Evolutionary conservation across 331 rosid species (phyloP).

Genomic region (Spiraea crenata): DNA sequence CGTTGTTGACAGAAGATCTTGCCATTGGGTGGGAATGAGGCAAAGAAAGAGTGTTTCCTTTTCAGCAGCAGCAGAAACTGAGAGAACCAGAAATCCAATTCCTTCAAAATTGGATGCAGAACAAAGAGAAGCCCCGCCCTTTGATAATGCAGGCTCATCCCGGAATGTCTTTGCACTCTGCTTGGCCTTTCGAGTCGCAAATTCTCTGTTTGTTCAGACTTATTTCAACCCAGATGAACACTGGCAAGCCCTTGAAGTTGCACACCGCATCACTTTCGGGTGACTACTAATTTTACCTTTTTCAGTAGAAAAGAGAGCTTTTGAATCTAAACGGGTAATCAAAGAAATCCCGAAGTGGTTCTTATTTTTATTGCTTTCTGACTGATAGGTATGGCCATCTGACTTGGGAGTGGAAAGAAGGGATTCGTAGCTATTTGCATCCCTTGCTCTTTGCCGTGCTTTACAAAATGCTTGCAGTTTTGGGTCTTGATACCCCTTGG

Average conservation of each 20-base stretch:
- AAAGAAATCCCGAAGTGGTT: not conserved
- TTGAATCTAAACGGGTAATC: not conserved
- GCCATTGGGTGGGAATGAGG: constrained; percentile 20
- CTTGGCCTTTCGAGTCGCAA: constrained; percentile 68
- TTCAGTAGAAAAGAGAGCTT: not conserved
- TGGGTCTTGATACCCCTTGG: constrained; percentile 71
- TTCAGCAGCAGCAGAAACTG: constrained; percentile 6
- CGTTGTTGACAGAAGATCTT: not conserved
- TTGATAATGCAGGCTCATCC: constrained; percentile 20
- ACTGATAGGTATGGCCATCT: constrained; percentile 76
- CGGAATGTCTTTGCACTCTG: constrained; percentile 46
- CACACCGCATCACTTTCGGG: constrained; percentile 83
- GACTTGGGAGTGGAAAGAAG: constrained; percentile 95
- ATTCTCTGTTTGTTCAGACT: constrained; percentile 70
- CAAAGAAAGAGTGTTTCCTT: constrained; percentile 17
- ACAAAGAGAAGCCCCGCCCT: constrained; percentile 2
- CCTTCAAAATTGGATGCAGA: constrained; percentile 22
- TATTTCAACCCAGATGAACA: constrained; percentile 97
- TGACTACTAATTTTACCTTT: constrained; percentile 15
- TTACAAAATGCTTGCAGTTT: constrained; percentile 56
- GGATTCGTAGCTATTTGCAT: constrained; percentile 82
- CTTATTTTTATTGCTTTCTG: constrained; percentile 6
- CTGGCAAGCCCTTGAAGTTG: constrained; percentile 95
- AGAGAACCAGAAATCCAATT: not conserved
- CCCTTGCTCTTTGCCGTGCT: constrained; percentile 72